phyloP scores from a whole-genome alignment of 2,329 filamentous ascomycete species.

The Diaporthe sp. region DNA sequence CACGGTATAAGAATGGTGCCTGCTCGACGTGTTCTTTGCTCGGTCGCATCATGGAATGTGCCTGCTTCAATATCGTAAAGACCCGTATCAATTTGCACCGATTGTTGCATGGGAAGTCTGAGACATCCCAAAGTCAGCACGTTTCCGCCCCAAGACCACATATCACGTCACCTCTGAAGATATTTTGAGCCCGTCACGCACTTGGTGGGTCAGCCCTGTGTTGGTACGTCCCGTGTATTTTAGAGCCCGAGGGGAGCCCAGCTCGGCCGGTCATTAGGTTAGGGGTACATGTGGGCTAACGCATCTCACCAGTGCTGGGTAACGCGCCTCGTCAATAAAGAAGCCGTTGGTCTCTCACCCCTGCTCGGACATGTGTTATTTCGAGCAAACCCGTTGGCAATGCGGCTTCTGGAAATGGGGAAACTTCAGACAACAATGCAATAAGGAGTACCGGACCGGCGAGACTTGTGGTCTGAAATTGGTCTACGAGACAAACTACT shows the following conservation, averaged over 20 bases:
- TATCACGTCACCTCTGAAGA: constrained; percentile 15
- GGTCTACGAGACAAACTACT: constrained; percentile 79
- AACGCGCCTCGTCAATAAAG: constrained; percentile 30
- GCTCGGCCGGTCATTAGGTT: not conserved
- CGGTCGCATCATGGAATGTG: constrained; percentile 12
- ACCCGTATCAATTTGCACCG: not conserved
- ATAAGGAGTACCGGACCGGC: constrained; percentile 93
- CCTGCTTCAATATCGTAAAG: constrained; percentile 25
- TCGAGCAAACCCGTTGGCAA: constrained; percentile 86
- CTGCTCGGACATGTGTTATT: constrained; percentile 85
- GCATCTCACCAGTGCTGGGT: constrained; percentile 4
- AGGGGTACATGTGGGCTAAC: constrained; percentile 29
- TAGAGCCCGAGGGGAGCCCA: not conserved
- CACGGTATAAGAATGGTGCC: constrained; percentile 50
- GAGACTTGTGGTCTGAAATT: constrained; percentile 97
- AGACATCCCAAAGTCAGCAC: constrained; percentile 17
- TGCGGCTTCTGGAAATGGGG: constrained; percentile 98
- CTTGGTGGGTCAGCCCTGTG: constrained; percentile 23
- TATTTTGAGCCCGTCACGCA: constrained; percentile 17
- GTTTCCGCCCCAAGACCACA: not conserved
- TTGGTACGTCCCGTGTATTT: constrained; percentile 16
- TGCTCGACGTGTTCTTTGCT: constrained; percentile 27
- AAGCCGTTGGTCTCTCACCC: constrained; percentile 5
- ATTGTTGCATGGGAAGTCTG: constrained; percentile 18
- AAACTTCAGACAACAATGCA: constrained; percentile 92